phyloP scores from a whole-genome alignment of 495 filamentous ascomycete genomes.

The Neurospora sp. region DNA sequence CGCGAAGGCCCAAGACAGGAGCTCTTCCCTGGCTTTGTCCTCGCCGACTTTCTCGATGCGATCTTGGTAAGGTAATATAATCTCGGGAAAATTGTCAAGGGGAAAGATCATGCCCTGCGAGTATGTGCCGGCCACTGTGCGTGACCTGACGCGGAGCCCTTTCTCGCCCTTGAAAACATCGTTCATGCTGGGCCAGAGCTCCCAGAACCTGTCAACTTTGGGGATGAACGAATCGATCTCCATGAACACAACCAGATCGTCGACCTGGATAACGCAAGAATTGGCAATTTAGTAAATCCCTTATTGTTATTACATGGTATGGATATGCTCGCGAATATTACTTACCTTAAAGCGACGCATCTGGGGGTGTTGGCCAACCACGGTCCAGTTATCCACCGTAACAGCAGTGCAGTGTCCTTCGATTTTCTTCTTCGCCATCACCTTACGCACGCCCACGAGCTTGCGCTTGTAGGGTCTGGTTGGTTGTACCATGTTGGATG shows the following conservation, averaged over 20 bases:
- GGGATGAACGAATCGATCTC: constrained; percentile 19
- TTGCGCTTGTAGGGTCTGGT: background rate
- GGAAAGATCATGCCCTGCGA: constrained; percentile 13
- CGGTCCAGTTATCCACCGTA: background rate
- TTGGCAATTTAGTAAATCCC: background rate
- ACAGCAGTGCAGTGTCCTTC: background rate
- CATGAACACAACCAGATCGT: constrained; percentile 15
- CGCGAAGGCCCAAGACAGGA: constrained; percentile 1
- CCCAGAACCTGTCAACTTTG: constrained; percentile 1
- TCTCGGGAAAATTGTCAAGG: constrained; percentile 5
- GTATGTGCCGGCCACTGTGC: background rate
- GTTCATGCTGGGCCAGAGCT: background rate
- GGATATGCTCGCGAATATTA: background rate
- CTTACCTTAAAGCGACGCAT: background rate
- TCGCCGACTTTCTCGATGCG: background rate
- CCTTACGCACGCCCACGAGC: background rate
- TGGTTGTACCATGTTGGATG: background rate
- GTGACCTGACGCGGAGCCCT: constrained; percentile 6
- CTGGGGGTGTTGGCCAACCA: background rate
- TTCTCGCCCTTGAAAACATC: constrained; percentile 2
- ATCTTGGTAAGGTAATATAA: constrained; percentile 1
- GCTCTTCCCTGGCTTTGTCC: background rate
- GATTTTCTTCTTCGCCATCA: background rate
- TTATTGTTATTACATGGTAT: background rate
- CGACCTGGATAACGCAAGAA: background rate